Percentiles rank a stretch among this genome's conserved stretches.
phyloP scores from a whole-genome alignment of 192 early-diverging fungal genomes.

The Entomortierella parvispora region DNA sequence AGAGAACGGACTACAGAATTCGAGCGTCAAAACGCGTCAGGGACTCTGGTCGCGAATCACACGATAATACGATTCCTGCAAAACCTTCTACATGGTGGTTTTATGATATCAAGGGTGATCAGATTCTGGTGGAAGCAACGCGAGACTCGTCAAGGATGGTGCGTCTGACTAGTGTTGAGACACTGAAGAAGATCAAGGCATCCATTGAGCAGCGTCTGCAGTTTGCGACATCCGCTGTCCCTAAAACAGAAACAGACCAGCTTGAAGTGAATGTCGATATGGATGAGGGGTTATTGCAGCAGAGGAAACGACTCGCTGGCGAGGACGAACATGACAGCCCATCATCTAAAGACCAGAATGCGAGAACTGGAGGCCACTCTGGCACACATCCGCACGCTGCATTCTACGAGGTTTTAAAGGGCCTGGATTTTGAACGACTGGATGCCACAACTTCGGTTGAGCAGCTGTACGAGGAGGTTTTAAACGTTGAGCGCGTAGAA shows the following conservation, averaged over 20 bases:
- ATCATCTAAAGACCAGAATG: neutral
- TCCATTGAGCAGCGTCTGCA: slow-evolving; percentile 19
- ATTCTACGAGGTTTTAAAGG: slow-evolving; percentile 45
- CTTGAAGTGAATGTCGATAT: neutral
- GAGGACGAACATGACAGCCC: neutral
- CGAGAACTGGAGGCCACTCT: no score
- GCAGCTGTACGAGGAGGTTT: slow-evolving; percentile 63
- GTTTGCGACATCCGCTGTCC: slow-evolving; percentile 6
- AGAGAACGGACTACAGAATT: slow-evolving; percentile 16
- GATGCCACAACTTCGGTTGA: slow-evolving; percentile 57
- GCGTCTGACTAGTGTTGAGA: slow-evolving; percentile 41
- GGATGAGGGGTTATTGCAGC: neutral
- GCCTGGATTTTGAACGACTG: slow-evolving; percentile 54
- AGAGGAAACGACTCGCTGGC: neutral
- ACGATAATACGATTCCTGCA: neutral
- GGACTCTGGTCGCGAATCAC: slow-evolving; percentile 8
- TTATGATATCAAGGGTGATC: slow-evolving; percentile 56
- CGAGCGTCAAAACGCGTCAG: slow-evolving; percentile 40
- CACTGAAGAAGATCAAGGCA: slow-evolving; percentile 23
- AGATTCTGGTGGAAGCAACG: slow-evolving; percentile 50
- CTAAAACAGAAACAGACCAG: slow-evolving; percentile 4
- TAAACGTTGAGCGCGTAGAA: slow-evolving; percentile 57
- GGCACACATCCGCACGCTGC: slow-evolving; percentile 17
- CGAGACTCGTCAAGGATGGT: slow-evolving; percentile 41
- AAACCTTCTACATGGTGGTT: slow-evolving; percentile 49